Base-by-base conservation (phyloP, 2,329 filamentous ascomycete genomes). In the Curvularia spicifera region DNA sequence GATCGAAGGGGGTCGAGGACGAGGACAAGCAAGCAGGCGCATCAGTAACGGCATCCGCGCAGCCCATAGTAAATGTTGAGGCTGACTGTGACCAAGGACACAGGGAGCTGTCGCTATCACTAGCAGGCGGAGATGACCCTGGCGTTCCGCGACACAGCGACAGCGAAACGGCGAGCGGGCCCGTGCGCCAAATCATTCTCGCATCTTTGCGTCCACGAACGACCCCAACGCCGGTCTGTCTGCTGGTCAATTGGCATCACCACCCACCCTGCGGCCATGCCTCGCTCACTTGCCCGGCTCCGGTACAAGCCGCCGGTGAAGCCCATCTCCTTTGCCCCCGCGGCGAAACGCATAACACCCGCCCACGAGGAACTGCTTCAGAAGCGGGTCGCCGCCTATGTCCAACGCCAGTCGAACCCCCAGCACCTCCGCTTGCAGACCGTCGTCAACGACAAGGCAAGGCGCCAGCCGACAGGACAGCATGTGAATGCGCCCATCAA, bases 221-320 rank as follows among this genome's bases (percentile, higher is more conserved):
- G 13, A 35, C 33, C 33, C 33, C 20, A 35, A 24, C 42, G 42
- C 13, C n/a, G 9, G 40, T 13, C n/a, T 31, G 39, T 18, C 20
- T 35, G 22, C 31, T 4, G 26, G 46, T 47, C 42, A 18, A 59
- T 60, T 61, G 58, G 44, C 61, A 52, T 45, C 50, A 46, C 51
- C 35, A 39, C 15, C 47, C 15, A 35, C 50, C 57, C 62, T 56
- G 52, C 56, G 43, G 66, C 66, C 57, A 74, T 74, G 71, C 70
- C 71, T 61, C 71, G 71, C 63, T 63, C 66, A 44, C 65, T 74
- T 40, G 60, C 67, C 52, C 65, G 66, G 46, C 65, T 72, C 52
- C 66, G 65, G 53, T 72, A 70, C 54, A 60, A 63, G 57, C 53
- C 62, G 48, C 66, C 67, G 40, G 61, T 61, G 20, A 44, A 49